phyloP scores from a whole-genome alignment of 305 asterid species.

The Salvia sclarea region DNA sequence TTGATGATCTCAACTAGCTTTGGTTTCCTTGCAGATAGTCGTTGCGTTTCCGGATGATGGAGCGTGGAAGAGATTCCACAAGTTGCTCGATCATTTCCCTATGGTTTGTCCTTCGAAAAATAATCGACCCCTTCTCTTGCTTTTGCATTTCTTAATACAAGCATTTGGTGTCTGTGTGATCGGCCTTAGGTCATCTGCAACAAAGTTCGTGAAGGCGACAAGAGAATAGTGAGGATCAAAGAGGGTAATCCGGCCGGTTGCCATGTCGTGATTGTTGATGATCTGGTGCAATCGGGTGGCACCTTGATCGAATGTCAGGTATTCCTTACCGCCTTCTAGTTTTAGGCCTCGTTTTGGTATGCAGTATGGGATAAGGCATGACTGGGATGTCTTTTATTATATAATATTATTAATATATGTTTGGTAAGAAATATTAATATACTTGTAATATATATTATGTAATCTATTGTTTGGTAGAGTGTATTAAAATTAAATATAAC shows the following conservation, averaged over 20 bases:
- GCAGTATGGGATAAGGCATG: too few relatives aligned
- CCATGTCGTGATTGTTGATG: constrained; percentile 96
- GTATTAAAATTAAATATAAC: too few relatives aligned
- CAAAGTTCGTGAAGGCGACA: constrained; percentile 97
- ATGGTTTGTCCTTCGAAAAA: constrained; percentile 49
- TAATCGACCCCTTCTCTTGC: not conserved
- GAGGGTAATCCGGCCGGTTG: constrained; percentile 91
- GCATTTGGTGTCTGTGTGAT: constrained; percentile 13
- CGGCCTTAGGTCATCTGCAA: constrained; percentile 79
- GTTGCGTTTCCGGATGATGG: constrained; percentile 99
- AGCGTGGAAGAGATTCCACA: constrained; percentile 99
- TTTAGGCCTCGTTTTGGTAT: too few relatives aligned
- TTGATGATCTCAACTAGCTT: constrained; percentile 3
- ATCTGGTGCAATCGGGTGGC: constrained; percentile 95
- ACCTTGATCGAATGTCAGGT: constrained; percentile 98
- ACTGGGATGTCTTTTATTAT: too few relatives aligned
- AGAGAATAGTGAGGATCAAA: constrained; percentile 83
- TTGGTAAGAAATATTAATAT: too few relatives aligned
- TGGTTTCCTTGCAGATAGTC: constrained; percentile 56
- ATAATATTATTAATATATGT: too few relatives aligned
- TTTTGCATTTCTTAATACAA: constrained; percentile 10
- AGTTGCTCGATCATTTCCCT: constrained; percentile 76
- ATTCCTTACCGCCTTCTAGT: constrained; percentile 32
- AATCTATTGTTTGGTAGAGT: too few relatives aligned
- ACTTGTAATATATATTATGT: too few relatives aligned